Evolutionary conservation across 2,329 filamentous ascomycete species (phyloP).

Genomic region (Aspergillus sp.): DNA sequence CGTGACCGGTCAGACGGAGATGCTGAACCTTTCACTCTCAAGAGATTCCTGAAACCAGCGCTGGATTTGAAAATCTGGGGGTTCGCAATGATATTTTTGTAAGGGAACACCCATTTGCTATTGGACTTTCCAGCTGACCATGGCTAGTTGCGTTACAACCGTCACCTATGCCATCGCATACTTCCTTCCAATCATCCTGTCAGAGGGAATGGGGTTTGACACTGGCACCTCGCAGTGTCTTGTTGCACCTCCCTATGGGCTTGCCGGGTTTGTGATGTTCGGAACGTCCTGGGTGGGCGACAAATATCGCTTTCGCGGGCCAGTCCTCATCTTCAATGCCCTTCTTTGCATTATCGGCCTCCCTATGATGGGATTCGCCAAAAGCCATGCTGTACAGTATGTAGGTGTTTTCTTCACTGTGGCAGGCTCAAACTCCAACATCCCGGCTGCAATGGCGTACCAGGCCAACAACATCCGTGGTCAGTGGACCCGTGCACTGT

Average conservation of each 20-base stretch:
- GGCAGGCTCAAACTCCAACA: conserved; percentile 73
- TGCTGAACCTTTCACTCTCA: conserved; percentile 48
- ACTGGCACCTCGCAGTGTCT: conserved; percentile 67
- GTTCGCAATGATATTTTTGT: conserved; percentile 53
- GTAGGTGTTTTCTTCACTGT: conserved; percentile 74
- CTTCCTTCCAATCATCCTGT: conserved; percentile 74
- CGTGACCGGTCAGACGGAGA: conserved; percentile 54
- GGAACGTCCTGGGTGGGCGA: conserved; percentile 64
- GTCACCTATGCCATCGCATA: conserved; percentile 73
- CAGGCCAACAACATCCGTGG: conserved; percentile 86
- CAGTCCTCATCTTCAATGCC: conserved; percentile 67
- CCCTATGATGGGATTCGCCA: conserved; percentile 69
- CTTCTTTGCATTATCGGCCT: conserved; percentile 67
- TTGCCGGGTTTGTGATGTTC: conserved; percentile 65
- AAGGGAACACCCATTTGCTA: conserved; percentile 31
- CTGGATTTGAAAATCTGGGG: conserved; percentile 56
- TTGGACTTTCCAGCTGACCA: not conserved
- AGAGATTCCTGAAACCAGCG: conserved; percentile 49
- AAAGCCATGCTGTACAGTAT: conserved; percentile 60
- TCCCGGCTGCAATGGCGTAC: conserved; percentile 73
- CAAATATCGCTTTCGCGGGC: conserved; percentile 64
- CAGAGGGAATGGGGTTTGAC: conserved; percentile 61
- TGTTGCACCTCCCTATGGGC: conserved; percentile 66
- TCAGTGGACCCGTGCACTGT: conserved; percentile 83
- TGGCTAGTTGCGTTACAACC: conserved; percentile 59